Base-by-base conservation (phyloP, 306 rosid species). In the Carpinus viminea region DNA sequence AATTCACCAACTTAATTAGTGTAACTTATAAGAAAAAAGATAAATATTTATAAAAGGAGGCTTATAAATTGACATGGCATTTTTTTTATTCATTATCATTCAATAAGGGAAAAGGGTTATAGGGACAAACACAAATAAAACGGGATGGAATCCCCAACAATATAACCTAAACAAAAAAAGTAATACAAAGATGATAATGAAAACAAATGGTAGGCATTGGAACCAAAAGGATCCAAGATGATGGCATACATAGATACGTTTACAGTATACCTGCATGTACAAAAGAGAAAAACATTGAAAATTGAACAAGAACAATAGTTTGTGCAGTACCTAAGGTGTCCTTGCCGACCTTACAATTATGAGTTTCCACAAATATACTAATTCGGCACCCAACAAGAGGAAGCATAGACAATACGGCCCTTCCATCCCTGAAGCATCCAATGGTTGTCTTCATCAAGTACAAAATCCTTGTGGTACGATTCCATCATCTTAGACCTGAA, bases 391-490 rank as follows among this genome's bases (percentile, higher is more conserved):
- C 72, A 66, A 66, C 72, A 66, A 66, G 72, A 36, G 12, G 12
- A 18, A 8, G 72, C 72, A 18, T 18, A 8, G 28, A 38, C 3
- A 18, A 66, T 66, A 1, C 72, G 72, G 50, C 72, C 72, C 28
- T 66, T 66, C 72, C 72, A 66, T 41, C 72, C 72, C 24, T 17
- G 50, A 36, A 66, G 48, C 28, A 41, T 15, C 72, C 51, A 66
- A 7, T 41, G 51, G 28, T 43, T 43, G 47, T 66, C 72, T 43
- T 17, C 13, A 10, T 66, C 24, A 1, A 66, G 24, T 4, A 66
- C 28, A 41, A 66, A 89, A 69, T 90, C 88, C 13, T 76, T 76
- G 56, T 87, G 88, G 74, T 85, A 80, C 57, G 78, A 80, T 79
- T 73, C 56, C 72, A 66, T 85, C 75, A 88, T 68, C 80, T 74